Percentiles rank a stretch among this genome's conserved stretches.
Conservation (phyloP, 2,329 filamentous ascomycete species). For the Clonostachys chloroleuca region DNA sequence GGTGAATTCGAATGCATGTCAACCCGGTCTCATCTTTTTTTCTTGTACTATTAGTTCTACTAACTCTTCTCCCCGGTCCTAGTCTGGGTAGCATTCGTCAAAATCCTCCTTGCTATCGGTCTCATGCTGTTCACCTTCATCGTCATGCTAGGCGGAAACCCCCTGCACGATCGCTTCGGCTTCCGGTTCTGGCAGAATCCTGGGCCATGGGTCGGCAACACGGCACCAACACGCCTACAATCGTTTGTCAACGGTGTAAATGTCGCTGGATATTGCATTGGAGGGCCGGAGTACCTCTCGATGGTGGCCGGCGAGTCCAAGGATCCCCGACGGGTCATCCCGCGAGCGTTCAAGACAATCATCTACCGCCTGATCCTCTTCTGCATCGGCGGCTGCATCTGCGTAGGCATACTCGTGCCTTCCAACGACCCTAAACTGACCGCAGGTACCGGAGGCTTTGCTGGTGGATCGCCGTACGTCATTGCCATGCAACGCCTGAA, state of each 20-base stretch:
- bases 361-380: slow-evolving; percentile 66
- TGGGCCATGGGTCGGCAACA: neutral
- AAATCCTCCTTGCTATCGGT: neutral
- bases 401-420: slow-evolving; percentile 34
- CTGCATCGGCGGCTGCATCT: slow-evolving; percentile 62
- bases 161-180: slow-evolving; percentile 1
- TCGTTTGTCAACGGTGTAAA: slow-evolving; percentile 1
- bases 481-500: slow-evolving; percentile 30
- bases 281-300: slow-evolving; percentile 55
- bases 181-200: slow-evolving; percentile 3
- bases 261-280: slow-evolving; percentile 9
- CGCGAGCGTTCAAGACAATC: slow-evolving; percentile 62
- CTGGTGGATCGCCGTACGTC: slow-evolving; percentile 19
- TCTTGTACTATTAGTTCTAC: too few relatives aligned
- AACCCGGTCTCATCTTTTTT: neutral
- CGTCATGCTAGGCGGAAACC: slow-evolving; percentile 2
- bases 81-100: neutral
- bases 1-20: neutral
- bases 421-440: neutral
- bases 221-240: neutral
- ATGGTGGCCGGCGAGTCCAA: slow-evolving; percentile 54
- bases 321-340: slow-evolving; percentile 30
- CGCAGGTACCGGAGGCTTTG: neutral
- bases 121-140: slow-evolving; percentile 1
- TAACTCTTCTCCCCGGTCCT: too few relatives aligned